Conservation (phyloP, 2,329 filamentous ascomycete species). For the Aspergillus viridinutans region DNA sequence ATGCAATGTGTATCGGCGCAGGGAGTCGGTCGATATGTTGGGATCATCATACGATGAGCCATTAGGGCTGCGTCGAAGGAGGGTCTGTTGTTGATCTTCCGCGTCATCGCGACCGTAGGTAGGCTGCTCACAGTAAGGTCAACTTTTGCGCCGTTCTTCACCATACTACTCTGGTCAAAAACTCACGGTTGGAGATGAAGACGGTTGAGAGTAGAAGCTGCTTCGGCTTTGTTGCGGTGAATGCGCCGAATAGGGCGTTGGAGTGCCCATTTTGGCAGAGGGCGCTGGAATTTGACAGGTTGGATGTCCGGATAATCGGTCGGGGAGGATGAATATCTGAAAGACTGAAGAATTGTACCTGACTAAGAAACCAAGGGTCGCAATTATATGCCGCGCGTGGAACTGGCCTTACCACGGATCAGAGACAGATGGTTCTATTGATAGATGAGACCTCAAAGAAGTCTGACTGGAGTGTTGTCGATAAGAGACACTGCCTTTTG, state of each 20-base stretch:
- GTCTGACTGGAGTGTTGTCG: not conserved
- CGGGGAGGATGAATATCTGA: not conserved
- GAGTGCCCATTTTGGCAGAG: not conserved
- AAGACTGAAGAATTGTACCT: not conserved
- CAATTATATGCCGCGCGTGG: not conserved
- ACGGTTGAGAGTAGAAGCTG: conserved; percentile 5
- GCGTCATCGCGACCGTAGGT: conserved; percentile 7
- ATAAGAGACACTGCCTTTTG: not conserved
- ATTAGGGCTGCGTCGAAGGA: conserved; percentile 34
- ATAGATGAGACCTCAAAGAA: not conserved
- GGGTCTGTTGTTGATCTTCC: conserved; percentile 20
- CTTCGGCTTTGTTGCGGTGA: conserved; percentile 3
- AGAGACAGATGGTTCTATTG: not conserved
- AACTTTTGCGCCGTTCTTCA: not conserved
- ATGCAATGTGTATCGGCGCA: conserved; percentile 30
- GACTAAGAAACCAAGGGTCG: not conserved
- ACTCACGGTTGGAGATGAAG: conserved; percentile 3
- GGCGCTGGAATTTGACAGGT: not conserved
- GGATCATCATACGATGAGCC: conserved; percentile 46
- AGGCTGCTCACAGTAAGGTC: not conserved
- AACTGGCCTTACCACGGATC: not conserved
- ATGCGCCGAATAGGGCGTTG: not conserved
- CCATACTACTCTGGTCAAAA: not conserved
- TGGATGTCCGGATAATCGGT: not conserved
- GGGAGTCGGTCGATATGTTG: conserved; percentile 35